phyloP scores from a whole-genome alignment of 2,329 filamentous ascomycete genomes.

The Pyrenophora graminea region DNA sequence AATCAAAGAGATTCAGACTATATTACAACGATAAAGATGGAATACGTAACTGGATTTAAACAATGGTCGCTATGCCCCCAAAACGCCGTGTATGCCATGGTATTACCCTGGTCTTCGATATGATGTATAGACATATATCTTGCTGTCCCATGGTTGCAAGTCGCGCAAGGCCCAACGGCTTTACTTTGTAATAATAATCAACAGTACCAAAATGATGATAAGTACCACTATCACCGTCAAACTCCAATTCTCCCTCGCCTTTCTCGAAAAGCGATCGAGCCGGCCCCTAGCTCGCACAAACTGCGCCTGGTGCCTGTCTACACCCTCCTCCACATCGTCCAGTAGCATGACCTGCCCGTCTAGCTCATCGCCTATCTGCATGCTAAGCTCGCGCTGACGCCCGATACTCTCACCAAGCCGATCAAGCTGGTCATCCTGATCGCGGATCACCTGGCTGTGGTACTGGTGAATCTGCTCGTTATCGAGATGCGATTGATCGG shows the following conservation, averaged over 20 bases:
- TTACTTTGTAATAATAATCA: conserved; percentile 69
- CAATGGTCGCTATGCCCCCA: not conserved
- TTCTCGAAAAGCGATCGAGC: conserved; percentile 71
- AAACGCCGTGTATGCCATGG: not conserved
- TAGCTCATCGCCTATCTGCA: conserved; percentile 95
- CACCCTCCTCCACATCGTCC: conserved; percentile 82
- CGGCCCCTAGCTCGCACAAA: conserved; percentile 75
- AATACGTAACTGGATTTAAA: too few relatives aligned
- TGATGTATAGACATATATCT: too few relatives aligned
- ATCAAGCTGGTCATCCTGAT: conserved; percentile 95
- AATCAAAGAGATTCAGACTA: conserved; percentile 1
- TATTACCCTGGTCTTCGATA: not conserved
- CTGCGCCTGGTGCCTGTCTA: conserved; percentile 78
- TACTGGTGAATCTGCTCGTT: conserved; percentile 88
- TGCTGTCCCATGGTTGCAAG: not conserved
- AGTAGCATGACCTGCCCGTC: conserved; percentile 87
- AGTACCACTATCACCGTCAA: conserved; percentile 78
- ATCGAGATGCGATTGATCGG: conserved; percentile 63
- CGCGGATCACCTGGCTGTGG: conserved; percentile 77
- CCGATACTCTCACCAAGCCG: conserved; percentile 81
- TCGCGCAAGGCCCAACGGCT: not conserved
- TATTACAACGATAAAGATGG: not conserved
- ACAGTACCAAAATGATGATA: conserved; percentile 78
- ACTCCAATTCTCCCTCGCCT: conserved; percentile 84
- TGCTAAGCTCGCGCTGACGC: conserved; percentile 86